These are phyloP conservation scores for Entomortierella chlamydospora DNA, from an alignment of 192 early-diverging fungal species.

Conservation along the genomic window DNA sequence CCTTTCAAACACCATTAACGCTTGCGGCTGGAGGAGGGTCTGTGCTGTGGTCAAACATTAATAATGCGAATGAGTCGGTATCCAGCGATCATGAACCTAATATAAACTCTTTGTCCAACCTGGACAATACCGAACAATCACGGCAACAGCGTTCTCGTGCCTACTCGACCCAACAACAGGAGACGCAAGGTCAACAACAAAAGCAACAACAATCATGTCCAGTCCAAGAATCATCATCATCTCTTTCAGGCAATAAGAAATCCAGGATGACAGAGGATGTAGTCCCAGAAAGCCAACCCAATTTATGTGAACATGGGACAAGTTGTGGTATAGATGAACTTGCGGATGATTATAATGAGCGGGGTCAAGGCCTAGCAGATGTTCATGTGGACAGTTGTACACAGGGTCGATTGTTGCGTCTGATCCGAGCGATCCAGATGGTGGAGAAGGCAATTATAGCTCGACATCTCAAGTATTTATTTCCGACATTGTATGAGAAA, in stretches of 20 bases:
- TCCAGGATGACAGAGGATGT: not conserved
- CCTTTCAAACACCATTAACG: slow-evolving; percentile 52
- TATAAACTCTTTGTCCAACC: not conserved
- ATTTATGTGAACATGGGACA: not conserved
- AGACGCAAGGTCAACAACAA: slow-evolving; percentile 10
- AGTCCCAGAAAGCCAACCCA: too few relatives aligned
- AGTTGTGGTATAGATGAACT: not conserved
- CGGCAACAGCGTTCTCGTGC: not conserved
- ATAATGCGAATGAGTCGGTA: not conserved
- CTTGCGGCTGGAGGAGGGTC: slow-evolving; percentile 45
- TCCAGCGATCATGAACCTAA: not conserved
- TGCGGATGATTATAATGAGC: not conserved
- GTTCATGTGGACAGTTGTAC: slow-evolving; percentile 11
- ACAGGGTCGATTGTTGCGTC: slow-evolving; percentile 31
- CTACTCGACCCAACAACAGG: not conserved
- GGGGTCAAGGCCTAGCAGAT: not conserved
- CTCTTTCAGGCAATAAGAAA: not conserved
- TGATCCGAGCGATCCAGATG: slow-evolving; percentile 41
- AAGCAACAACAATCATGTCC: slow-evolving; percentile 4
- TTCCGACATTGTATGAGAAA: slow-evolving; percentile 52
- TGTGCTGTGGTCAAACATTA: slow-evolving; percentile 27
- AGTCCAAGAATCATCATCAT: slow-evolving; percentile 1
- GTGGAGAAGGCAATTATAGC: slow-evolving; percentile 52
- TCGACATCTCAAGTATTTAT: slow-evolving; percentile 42
- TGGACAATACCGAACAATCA: not conserved